phyloP scores from a whole-genome alignment of 2,329 filamentous ascomycete genomes.

The Stemphylium lycopersici region DNA sequence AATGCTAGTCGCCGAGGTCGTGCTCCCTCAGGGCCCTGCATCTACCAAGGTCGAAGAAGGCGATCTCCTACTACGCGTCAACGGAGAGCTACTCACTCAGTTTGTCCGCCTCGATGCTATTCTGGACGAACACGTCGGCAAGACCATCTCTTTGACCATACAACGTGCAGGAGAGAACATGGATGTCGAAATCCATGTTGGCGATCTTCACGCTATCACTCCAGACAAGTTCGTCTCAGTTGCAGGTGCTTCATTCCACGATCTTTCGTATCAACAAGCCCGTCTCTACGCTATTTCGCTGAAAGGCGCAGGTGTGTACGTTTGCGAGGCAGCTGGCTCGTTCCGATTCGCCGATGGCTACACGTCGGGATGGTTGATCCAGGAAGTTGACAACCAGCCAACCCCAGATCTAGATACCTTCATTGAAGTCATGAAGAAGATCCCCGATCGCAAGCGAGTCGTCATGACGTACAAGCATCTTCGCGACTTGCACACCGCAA shows the following conservation, averaged over 20 bases:
- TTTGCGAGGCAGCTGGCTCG: conserved; percentile 92
- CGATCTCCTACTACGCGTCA: conserved; percentile 91
- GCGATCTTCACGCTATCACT: conserved; percentile 91
- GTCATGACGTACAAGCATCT: conserved; percentile 97
- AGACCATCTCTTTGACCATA: conserved; percentile 78
- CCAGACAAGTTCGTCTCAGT: conserved; percentile 95
- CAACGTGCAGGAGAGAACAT: conserved; percentile 89
- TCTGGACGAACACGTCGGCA: conserved; percentile 83
- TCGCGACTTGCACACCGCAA: conserved; percentile 89
- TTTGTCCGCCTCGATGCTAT: conserved; percentile 92
- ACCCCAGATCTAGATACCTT: conserved; percentile 88
- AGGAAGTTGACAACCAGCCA: conserved; percentile 89
- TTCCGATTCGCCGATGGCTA: conserved; percentile 89
- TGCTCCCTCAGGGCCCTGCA: conserved; percentile 88
- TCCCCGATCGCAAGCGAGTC: conserved; percentile 81
- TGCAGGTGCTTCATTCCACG: conserved; percentile 91
- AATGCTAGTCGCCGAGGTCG: conserved; percentile 95
- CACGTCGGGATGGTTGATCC: conserved; percentile 91
- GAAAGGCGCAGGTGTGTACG: conserved; percentile 78
- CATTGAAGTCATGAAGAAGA: conserved; percentile 85
- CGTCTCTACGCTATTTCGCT: conserved; percentile 91
- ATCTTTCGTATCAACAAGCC: conserved; percentile 97
- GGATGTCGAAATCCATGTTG: conserved; percentile 82
- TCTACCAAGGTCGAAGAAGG: conserved; percentile 89
- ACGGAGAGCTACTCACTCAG: conserved; percentile 89